These are phyloP conservation scores for Plasmopara viticola DNA, from an alignment of 352 stramenopile species.

Conservation along the genomic window DNA sequence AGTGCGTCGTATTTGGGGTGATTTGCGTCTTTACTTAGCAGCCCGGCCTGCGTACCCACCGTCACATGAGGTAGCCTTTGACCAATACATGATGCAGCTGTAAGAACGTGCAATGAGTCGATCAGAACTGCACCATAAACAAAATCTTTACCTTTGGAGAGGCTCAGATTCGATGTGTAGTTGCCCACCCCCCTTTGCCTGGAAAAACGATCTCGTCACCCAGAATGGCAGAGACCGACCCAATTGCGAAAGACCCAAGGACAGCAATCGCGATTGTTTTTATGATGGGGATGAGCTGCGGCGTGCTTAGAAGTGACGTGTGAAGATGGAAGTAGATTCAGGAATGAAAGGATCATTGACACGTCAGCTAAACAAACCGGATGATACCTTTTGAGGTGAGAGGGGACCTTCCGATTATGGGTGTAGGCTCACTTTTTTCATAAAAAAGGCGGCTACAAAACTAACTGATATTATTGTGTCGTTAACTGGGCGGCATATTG, in stretches of 20 bases:
- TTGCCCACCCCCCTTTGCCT: too few relatives aligned
- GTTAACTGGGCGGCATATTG: too few relatives aligned
- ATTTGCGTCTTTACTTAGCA: background rate
- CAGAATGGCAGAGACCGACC: conserved; percentile 17
- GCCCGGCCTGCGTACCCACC: background rate
- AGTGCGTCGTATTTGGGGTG: background rate
- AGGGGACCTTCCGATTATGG: too few relatives aligned
- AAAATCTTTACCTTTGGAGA: background rate
- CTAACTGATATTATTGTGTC: too few relatives aligned
- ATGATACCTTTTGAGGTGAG: too few relatives aligned
- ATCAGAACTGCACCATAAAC: background rate
- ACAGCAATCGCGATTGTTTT: conserved; percentile 4
- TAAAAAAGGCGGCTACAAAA: too few relatives aligned
- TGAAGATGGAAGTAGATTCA: background rate
- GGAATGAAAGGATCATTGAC: background rate
- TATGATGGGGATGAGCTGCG: background rate
- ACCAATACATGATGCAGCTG: background rate
- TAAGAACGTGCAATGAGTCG: background rate
- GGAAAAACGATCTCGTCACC: conserved; percentile 23
- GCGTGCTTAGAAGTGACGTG: background rate
- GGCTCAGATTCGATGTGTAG: background rate
- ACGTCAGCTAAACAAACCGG: too few relatives aligned
- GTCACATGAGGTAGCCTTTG: background rate
- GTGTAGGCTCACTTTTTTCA: too few relatives aligned
- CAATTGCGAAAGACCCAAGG: background rate